A percentile compares a stretch with the other conserved stretches of the same genome.
phyloP scores from a whole-genome alignment of 768 basidiomycete species.

The Macrolepiota dolichaula region DNA sequence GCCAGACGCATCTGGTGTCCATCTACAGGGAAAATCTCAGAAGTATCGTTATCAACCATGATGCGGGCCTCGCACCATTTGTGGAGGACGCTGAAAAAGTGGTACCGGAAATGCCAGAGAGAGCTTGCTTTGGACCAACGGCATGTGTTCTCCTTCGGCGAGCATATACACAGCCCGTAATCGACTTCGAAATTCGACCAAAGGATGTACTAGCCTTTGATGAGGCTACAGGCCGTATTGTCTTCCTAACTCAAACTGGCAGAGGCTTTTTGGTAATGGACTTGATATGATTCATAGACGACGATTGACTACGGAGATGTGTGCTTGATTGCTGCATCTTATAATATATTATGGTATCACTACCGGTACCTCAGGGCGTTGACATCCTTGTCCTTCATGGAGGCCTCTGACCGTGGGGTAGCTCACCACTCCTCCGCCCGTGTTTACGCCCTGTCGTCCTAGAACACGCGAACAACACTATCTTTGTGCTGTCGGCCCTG shows the following conservation, averaged over 20 bases:
- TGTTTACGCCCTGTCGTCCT: no score
- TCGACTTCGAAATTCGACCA: neutral
- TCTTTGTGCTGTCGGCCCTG: neutral
- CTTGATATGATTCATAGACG: neutral
- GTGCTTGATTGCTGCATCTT: no score
- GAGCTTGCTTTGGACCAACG: neutral
- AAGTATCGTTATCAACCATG: neutral
- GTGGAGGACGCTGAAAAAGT: neutral
- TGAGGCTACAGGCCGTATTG: neutral
- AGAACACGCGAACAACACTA: no score
- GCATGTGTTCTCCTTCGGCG: neutral
- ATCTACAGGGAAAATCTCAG: neutral
- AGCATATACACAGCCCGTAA: neutral
- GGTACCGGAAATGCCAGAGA: neutral
- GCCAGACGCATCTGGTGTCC: neutral
- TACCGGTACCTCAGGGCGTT: no score
- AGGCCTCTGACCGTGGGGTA: no score
- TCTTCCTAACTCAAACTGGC: neutral
- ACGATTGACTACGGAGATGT: no score
- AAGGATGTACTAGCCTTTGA: neutral
- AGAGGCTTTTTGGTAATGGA: neutral
- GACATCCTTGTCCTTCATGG: no score
- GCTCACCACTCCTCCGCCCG: no score
- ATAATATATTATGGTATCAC: no score
- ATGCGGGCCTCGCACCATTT: neutral